phyloP scores from a whole-genome alignment of 805 yeast genomes.

The Kodamaea kaohsiungensis region DNA sequence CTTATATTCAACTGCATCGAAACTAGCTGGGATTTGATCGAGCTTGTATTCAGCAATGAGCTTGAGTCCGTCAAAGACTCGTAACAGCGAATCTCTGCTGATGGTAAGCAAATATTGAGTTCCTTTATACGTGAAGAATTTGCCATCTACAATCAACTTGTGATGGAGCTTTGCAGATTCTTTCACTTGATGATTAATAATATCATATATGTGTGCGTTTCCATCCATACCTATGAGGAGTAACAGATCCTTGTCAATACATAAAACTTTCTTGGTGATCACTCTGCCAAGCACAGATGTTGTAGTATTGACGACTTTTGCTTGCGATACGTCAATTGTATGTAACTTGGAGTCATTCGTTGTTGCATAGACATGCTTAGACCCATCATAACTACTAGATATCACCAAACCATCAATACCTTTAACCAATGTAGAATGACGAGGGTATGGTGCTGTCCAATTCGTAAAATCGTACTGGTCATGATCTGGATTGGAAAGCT shows the following conservation, averaged over 20 bases:
- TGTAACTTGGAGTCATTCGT: conserved; percentile 15
- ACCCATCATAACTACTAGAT: conserved; percentile 14
- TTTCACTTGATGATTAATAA: conserved; percentile 5
- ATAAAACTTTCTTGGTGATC: conserved; percentile 39
- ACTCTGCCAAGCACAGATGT: conserved; percentile 18
- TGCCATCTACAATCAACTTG: conserved; percentile 41
- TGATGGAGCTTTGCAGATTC: conserved; percentile 29
- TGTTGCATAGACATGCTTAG: conserved; percentile 5
- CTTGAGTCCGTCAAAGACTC: conserved; percentile 20
- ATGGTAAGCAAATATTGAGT: conserved; percentile 48
- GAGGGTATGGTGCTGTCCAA: conserved; percentile 38
- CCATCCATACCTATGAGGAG: conserved; percentile 59
- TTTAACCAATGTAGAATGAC: conserved; percentile 10
- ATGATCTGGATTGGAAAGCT: conserved; percentile 9
- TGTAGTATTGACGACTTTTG: conserved; percentile 3
- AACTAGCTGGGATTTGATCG: conserved; percentile 52
- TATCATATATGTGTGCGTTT: conserved; percentile 23
- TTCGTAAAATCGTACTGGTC: conserved; percentile 6
- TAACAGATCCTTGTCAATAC: conserved; percentile 24
- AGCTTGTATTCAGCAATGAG: conserved; percentile 32
- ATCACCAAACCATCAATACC: conserved; percentile 28
- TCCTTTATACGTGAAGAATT: conserved; percentile 18
- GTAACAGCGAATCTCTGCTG: conserved; percentile 59
- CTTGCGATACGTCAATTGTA: conserved; percentile 19
- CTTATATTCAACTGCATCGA: conserved; percentile 35